Evolutionary conservation across 768 basidiomycete genomes (phyloP), one percentile per base, ranked within the genome.

Genomic region (Pleurotus sapidus): DNA sequence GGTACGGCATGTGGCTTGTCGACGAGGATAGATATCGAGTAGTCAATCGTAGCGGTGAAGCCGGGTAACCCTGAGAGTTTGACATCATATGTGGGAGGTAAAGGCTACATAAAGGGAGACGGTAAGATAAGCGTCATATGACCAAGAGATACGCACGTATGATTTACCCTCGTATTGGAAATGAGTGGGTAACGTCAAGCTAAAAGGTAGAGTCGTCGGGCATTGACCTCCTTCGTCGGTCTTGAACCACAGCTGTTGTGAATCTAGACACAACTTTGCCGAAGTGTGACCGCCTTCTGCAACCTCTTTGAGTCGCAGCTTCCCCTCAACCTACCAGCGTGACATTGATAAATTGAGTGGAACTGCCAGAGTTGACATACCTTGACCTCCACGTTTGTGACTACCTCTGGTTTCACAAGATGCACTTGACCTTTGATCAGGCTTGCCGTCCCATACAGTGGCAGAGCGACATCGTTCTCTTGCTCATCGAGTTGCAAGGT

Each of bases 41-140:
- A 92, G 58, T 81, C 80, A 53, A 89, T 82, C 5, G 69, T 79
- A 12, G 89, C 88, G 14, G 76, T 73, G 64, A 91, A 90, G 1
- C 89, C 90, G 8, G 89, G 89, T 5, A 91, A 67, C 3, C 89
- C 89, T 11, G 81, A 79, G 15, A 91, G 72, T 60, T 85, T 87
- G 14, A 86, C 83, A 57, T 83, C 75, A 59, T 84, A 86, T 11
- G 83, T 88, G 0, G 89, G 90, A 18, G 89, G 89, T 20, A 92
- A 74, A 45, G 83, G 76, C 89, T 91, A n/a, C n/a, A n/a, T n/a
- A 34, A 58, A 4, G 25, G 40, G 58, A 46, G 55, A 3, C 20
- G 20, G 27, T 42, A 49, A 24, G 60, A 38, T 58, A 27, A 64
- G 25, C 17, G 14, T 3, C 15, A 23, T 20, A 20, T 58, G 38